A percentile compares a stretch with the other conserved stretches of the same genome.
These are phyloP conservation scores for Trametes cinnabarina DNA, from an alignment of 768 basidiomycete genomes.

Conservation along the genomic window DNA sequence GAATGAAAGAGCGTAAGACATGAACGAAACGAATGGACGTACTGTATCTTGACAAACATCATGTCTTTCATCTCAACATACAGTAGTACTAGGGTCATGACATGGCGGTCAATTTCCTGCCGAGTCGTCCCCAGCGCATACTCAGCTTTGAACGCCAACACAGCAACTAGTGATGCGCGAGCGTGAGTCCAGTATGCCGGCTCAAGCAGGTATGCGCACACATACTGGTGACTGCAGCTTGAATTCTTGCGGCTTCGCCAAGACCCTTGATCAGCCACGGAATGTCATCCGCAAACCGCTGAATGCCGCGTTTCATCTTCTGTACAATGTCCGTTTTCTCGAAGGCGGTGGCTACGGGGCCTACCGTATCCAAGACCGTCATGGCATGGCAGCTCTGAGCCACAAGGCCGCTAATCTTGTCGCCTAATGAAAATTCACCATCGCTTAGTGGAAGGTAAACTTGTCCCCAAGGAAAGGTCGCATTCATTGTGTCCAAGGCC, in stretches of 20 bases:
- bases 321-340: background rate
- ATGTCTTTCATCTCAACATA: constrained; percentile 43
- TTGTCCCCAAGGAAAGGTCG: too few species aligned
- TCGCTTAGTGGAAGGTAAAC: background rate
- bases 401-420: background rate
- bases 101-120: constrained; percentile 1
- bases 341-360: background rate
- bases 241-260: constrained; percentile 27
- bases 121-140: background rate
- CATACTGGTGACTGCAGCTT: constrained; percentile 29
- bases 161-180: background rate
- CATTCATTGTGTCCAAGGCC: background rate
- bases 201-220: too few species aligned
- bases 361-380: background rate
- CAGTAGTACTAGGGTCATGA: background rate
- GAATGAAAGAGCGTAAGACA: background rate
- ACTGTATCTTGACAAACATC: constrained; percentile 48
- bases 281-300: constrained; percentile 22
- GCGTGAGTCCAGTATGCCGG: background rate
- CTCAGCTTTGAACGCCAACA: constrained; percentile 2
- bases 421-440: background rate
- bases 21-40: constrained; percentile 13
- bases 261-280: constrained; percentile 28
- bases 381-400: background rate
- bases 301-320: constrained; percentile 17